Evolutionary conservation across 1,284 basidiomycete species (phyloP), one percentile per base, ranked within the genome.

Genomic region (Nidula niveotomentosa): DNA sequence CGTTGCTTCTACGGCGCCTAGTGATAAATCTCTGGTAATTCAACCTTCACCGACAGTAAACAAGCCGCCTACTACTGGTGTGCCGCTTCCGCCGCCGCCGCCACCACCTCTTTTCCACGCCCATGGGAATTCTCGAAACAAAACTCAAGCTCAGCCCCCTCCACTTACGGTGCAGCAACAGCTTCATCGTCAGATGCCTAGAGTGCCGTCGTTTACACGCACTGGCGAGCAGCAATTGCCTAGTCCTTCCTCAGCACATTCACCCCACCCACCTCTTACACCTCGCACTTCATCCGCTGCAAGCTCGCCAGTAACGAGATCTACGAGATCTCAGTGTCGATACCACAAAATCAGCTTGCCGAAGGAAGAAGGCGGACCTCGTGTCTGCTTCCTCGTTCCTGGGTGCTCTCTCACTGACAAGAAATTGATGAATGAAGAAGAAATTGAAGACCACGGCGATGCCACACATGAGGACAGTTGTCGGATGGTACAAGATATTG

Each of bases 291-390:
- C 8, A 53, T 56, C 36, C 56, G 54, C 52, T 34, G 56, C 64
- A 4, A 69, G 61, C 52, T 71, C 76, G 15, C 75, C 73, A 3
- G 69, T 77, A 3, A 80, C 78, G 12, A 23, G 23, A 23, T 23
- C 23, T 23, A 23, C 23, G 23, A 79, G 86, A 5, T 86, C 86
- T 2, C 78, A 86, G 54, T 88, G 86, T 58, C 79, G 81, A 41
- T 88, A 83, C 66, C 85, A 84, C 62, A 82, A 78, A 55, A 83
- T 88, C 63, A 85, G 82, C 58, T 63, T 88, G 12, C 84, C 84
- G 0, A 72, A 70, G 36, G 76, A 78, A 50, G 80, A 83, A 55
- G 70, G 73, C 44, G 78, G 78, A 1, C 75, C 74, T 33, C 77
- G 79, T 8, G 67, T 84, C 12, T 77, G 60, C 58, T 88, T 88